Evolutionary conservation across 1,139 yeast species (phyloP), one percentile per base, ranked within the genome.

Genomic region (Taphrina sp.): DNA sequence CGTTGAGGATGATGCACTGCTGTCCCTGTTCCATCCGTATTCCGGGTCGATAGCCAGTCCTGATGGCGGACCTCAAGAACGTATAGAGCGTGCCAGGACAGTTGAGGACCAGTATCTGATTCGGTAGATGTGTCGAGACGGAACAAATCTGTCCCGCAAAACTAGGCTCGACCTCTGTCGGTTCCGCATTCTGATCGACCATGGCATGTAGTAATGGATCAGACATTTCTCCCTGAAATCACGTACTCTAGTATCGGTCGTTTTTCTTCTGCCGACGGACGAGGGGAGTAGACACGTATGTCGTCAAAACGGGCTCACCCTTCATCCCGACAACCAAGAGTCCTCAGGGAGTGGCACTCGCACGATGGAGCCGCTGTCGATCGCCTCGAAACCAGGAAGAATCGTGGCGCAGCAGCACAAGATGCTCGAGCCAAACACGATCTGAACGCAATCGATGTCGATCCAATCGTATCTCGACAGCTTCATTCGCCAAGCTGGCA

Each of bases 181-280:
- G 54, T 23, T 49, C 54, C 2, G 54, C 54, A 19, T 49, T 41
- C 2, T 39, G 38, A 31, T 49, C 36, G 38, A 39, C 36, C 46
- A 49, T 49, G 22, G 54, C 54, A 26, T 41, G 35, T 2, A 49
- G 24, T 17, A 43, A 22, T 10, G 29, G 38, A 19, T 43, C 29
- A 14, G 45, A 41, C 45, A 41, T 41, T 17, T 36, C 8, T 5
- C 10, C 12, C n/a, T n/a, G n/a, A n/a, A n/a, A n/a, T n/a, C n/a
- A n/a, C n/a, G n/a, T n/a, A n/a, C n/a, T n/a, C n/a, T n/a, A n/a
- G n/a, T n/a, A n/a, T n/a, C n/a, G n/a, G n/a, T n/a, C n/a, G n/a
- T n/a, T n/a, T n/a, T n/a, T n/a, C n/a, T n/a, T n/a, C n/a, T n/a
- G n/a, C n/a, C n/a, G n/a, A n/a, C n/a, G n/a, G n/a, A n/a, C n/a